These are phyloP conservation scores for Beauveria caledonica DNA, from an alignment of 2,329 filamentous ascomycete genomes.

Conservation along the genomic window DNA sequence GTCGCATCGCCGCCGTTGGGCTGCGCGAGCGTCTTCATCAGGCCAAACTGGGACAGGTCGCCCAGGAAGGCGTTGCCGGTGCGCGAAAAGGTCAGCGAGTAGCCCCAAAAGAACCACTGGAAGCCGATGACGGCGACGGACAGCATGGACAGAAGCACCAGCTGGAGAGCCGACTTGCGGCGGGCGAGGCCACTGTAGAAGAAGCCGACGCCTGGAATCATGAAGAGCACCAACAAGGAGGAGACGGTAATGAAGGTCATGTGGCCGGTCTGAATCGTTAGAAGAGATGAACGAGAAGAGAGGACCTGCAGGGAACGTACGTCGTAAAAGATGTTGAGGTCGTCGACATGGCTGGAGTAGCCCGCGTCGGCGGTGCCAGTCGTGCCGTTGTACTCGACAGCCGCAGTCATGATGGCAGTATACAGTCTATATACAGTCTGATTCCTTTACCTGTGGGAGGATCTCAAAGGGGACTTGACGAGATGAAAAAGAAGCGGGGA, in stretches of 20 bases:
- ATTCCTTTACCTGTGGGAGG: neutral
- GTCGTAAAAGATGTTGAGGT: conserved; percentile 82
- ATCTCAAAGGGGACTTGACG: neutral
- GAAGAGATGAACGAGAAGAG: conserved; percentile 13
- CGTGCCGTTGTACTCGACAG: conserved; percentile 42
- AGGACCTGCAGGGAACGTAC: conserved; percentile 30
- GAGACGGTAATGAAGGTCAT: conserved; percentile 73
- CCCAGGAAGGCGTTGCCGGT: conserved; percentile 71
- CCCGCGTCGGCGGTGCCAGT: conserved; percentile 40
- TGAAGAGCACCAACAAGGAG: conserved; percentile 75
- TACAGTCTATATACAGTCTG: neutral
- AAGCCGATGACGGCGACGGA: conserved; percentile 72
- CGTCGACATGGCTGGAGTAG: conserved; percentile 43
- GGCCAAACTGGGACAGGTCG: conserved; percentile 71
- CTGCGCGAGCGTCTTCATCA: conserved; percentile 66
- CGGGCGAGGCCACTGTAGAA: conserved; percentile 89
- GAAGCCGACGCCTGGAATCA: conserved; percentile 91
- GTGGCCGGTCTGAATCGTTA: conserved; percentile 56
- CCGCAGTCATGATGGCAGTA: conserved; percentile 16
- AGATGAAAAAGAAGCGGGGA: neutral
- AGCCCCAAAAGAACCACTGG: conserved; percentile 96
- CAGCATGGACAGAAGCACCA: conserved; percentile 81
- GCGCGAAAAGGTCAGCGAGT: conserved; percentile 77
- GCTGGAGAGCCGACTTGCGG: conserved; percentile 78
- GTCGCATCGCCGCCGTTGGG: conserved; percentile 65